Evolutionary conservation across 2,329 filamentous ascomycete species (phyloP), one percentile per base, ranked within the genome.

Genomic region (Stachybotrys echinatus): DNA sequence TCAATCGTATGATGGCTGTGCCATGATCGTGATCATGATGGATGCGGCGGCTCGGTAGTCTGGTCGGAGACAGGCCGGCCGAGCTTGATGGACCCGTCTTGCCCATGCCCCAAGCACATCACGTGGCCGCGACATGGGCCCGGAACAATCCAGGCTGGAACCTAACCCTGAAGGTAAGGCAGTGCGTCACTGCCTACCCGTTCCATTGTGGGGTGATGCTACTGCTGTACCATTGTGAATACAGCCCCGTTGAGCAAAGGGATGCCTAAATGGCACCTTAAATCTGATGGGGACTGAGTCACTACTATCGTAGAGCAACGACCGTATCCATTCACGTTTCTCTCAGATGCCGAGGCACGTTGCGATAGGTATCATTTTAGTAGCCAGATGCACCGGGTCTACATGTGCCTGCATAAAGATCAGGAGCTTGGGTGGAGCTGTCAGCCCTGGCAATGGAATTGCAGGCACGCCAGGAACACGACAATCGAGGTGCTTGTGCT

Each of bases 1-100:
- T 52, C n/a, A n/a, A 21, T 46, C 40, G 44, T 38, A 49, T n/a
- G 43, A 54, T 49, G 37, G 23, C 22, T 22, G 17, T 34, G 27
- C 14, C 27, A 34, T 34, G 14, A 14, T 5, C 27, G 27, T 34
- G 5, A 14, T 34, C 3, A 34, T 34, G 27, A 34, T 34, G 27
- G n/a, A n/a, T n/a, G n/a, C n/a, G n/a, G n/a, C 27, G 27, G 27
- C 27, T 34, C 27, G 27, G 27, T n/a, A n/a, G n/a, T n/a, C n/a
- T n/a, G n/a, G 14, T 34, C 27, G 14, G 27, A 34, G 10, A 14
- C 27, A 34, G 14, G 27, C 27, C 27, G 14, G 27, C 27, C 27
- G 27, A 14, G 27, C 27, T 34, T 14, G 27, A 34, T 34, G 27
- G 27, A 34, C 14, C 27, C 27, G 27, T 34, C n/a, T n/a, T n/a